phyloP scores from a whole-genome alignment of 345 rosid genomes.

The Moricandia arvensis region DNA sequence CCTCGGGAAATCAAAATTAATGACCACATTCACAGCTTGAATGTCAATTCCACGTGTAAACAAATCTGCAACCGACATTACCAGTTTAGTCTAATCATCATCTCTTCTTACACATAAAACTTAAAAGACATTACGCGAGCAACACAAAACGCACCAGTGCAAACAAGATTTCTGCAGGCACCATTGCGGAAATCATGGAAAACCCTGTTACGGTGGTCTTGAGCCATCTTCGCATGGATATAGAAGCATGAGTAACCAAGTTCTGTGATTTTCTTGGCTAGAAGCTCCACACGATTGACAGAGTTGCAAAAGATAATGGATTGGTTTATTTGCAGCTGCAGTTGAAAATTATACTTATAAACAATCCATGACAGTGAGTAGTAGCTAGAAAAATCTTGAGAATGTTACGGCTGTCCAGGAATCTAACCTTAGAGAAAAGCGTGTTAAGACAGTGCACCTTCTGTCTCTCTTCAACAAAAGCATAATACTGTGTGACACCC shows the following conservation, averaged over 20 bases:
- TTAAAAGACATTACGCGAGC: not conserved
- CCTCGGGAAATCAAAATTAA: conserved; percentile 96
- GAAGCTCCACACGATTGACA: conserved; percentile 89
- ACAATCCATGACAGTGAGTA: not conserved
- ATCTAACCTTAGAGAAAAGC: conserved; percentile 88
- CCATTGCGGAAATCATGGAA: conserved; percentile 99
- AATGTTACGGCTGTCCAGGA: conserved; percentile 3
- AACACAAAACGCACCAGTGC: conserved; percentile 65
- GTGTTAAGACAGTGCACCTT: conserved; percentile 99
- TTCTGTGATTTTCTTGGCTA: conserved; percentile 98
- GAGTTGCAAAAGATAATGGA: conserved; percentile 98
- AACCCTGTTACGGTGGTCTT: conserved; percentile 97
- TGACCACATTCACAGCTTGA: conserved; percentile 98
- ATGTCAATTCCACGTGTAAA: conserved; percentile 99
- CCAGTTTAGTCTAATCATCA: conserved; percentile 5
- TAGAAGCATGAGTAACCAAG: conserved; percentile 98
- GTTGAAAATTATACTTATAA: not conserved
- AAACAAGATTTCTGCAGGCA: conserved; percentile 98
- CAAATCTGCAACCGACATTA: conserved; percentile 57
- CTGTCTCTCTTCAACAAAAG: conserved; percentile 99
- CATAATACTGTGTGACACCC: conserved; percentile 97
- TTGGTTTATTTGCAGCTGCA: conserved; percentile 97
- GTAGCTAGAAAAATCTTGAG: not conserved
- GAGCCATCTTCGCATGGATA: conserved; percentile 97
- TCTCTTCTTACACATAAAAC: not conserved